phyloP scores from a whole-genome alignment of 2,329 filamentous ascomycete genomes.

The Aspergillus versicolor region DNA sequence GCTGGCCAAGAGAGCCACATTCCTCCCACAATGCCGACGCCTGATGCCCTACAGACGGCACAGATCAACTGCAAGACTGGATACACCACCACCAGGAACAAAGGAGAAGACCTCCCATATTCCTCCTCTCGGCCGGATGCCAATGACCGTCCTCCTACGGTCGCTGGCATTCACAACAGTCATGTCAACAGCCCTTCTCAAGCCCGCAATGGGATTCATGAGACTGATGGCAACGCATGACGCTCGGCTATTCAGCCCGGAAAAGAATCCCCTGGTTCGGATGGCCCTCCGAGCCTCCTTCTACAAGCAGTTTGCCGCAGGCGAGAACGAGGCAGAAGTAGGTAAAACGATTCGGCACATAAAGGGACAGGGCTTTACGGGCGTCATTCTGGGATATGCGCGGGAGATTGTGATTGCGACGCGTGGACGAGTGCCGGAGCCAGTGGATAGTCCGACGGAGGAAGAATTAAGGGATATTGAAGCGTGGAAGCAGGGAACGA shows the following conservation, averaged over 20 bases:
- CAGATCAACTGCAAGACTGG: not conserved
- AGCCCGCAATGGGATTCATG: not conserved
- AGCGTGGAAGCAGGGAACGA: conserved; percentile 46
- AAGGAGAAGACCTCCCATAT: not conserved
- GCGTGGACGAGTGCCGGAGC: no score
- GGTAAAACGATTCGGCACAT: conserved; percentile 37
- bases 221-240: not conserved
- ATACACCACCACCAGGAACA: not conserved
- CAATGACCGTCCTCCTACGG: not conserved
- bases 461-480: conserved; percentile 4
- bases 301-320: conserved; percentile 88
- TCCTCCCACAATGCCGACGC: not conserved
- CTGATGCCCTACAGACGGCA: not conserved
- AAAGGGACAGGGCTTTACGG: conserved; percentile 46
- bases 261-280: not conserved
- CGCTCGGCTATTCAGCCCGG: not conserved
- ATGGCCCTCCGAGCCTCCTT: conserved; percentile 35
- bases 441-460: conserved; percentile 34
- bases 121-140: not conserved
- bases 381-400: conserved; percentile 50
- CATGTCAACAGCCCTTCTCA: not conserved
- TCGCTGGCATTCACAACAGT: not conserved
- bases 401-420: conserved; percentile 7
- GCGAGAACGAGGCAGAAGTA: conserved; percentile 56
- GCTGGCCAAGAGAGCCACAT: not conserved